Conservation (phyloP, 257 asterid species). For the Lycium ferocissimum region DNA sequence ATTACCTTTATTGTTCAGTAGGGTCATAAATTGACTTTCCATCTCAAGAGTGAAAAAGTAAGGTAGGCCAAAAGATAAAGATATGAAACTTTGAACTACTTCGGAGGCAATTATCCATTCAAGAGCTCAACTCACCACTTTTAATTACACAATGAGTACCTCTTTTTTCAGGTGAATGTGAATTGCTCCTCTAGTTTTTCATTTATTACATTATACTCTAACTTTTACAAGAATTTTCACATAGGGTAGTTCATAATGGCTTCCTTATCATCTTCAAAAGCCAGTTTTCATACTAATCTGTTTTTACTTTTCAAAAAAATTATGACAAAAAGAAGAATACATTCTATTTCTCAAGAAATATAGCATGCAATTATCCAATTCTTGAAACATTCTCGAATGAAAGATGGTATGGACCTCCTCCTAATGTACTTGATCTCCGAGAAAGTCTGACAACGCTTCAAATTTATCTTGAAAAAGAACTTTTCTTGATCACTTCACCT, state of each 20-base stretch:
- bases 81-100: neutral
- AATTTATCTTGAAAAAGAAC: neutral
- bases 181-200: slow-evolving; percentile 17
- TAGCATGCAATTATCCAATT: neutral
- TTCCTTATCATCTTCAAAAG: neutral
- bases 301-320: too few relatives aligned
- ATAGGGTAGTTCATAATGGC: neutral
- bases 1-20: slow-evolving; percentile 22
- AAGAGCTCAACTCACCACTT: neutral
- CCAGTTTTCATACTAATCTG: neutral
- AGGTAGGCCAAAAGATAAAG: slow-evolving; percentile 23
- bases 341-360: neutral
- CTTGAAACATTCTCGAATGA: neutral
- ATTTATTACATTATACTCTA: neutral
- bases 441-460: neutral
- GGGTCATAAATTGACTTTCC: neutral
- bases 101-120: neutral
- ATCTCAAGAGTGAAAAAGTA: slow-evolving; percentile 7
- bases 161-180: neutral
- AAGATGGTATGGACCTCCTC: neutral
- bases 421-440: neutral
- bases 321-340: neutral
- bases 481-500: neutral
- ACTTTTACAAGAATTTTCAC: neutral
- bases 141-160: neutral